Evolutionary conservation across 2,329 filamentous ascomycete genomes (phyloP), one percentile per base, ranked within the genome.

Genomic region (Aspergillus sp.): DNA sequence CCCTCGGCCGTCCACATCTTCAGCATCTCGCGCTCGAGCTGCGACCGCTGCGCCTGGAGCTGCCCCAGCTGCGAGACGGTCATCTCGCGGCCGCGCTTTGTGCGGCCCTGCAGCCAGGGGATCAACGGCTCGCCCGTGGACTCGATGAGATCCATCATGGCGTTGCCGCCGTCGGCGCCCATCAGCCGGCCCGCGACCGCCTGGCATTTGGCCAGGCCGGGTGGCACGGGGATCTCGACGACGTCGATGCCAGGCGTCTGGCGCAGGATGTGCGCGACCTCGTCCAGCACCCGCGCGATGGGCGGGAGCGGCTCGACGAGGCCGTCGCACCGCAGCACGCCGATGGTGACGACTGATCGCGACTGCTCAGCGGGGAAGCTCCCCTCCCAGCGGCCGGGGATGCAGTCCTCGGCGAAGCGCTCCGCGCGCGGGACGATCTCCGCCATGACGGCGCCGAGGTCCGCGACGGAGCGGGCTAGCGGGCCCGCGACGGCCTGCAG

Each of bases 151-250:
- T 85, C 78, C 49, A 85, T 78, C 74, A 85, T 82, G 43, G 65
- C 62, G 9, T 78, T 77, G 1, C 72, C 77, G 11, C 84, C 85
- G 60, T 87, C 82, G 10, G 83, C 71, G 20, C 78, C 78, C 68
- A 87, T 82, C 47, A 88, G 70, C 14, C 76, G 76, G 53, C 83
- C 83, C 34, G 81, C 80, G 7, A 85, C 72, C 2, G 75, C 77
- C 53, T 86, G 80, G 48, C 79, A 81, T 60, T 81, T 77, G 3
- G 77, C 76, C 49, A 87, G 77, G 3, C 79, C 70, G 0, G 71
- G 62, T 0, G 80, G 77, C 5, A 82, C 76, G 10, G 81, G 75
- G 45, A 88, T 73, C 14, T 87, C 81, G 0, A 87, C 71, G 2
- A 86, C 76, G 43, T 83, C 76, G n/a, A 87, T 68, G 0, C 77